Evolutionary conservation across 2,329 filamentous ascomycete species (phyloP), one percentile per base, ranked within the genome.

Genomic region (Tolypocladium sp.): DNA sequence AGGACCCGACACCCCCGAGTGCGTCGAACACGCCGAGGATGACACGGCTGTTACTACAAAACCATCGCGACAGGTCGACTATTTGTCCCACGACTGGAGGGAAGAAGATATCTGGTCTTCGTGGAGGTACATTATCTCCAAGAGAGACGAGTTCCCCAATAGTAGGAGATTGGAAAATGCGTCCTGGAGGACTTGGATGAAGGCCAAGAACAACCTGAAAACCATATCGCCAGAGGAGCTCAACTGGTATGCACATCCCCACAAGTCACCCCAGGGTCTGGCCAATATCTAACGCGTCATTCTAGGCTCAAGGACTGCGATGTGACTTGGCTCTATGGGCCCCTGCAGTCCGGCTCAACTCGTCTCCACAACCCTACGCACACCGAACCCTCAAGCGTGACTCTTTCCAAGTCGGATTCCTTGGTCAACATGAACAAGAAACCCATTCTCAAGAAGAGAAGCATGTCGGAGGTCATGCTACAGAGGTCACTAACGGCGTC

Each of bases 31-130:
- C 38, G 88, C 89, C 10, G 88, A 89, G 64, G 92, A 96, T 66
- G 92, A 96, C 72, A 89, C 86, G 12, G 88, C 88, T 13, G 80
- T 95, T 42, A 83, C 86, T 62, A 81, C 80, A 40, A 85, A 89
- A 67, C 91, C 91, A 2, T 92, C 92, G 53, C 82, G 91, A 64
- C 91, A 96, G 74, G 92, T 96, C n/a, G 92, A 96, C 74, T 96
- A 96, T 70, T 82, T 97, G 54, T 96, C 92, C 22, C 90, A 97
- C 70, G 86, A 93, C 62, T 96, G 93, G 91, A 86, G 84, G 63
- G 92, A 97, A 74, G 92, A 97, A 73, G 93, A 99, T 73, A 95
- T 97, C 33, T 97, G 92, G 92, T 88, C 90, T 7, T 97, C 93
- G 1, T 97, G 94, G 94, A 87, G 92, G 70, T 94, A 96, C 70